Base-by-base conservation (phyloP, 2,329 filamentous ascomycete species). In the Chaetomium strumarium region DNA sequence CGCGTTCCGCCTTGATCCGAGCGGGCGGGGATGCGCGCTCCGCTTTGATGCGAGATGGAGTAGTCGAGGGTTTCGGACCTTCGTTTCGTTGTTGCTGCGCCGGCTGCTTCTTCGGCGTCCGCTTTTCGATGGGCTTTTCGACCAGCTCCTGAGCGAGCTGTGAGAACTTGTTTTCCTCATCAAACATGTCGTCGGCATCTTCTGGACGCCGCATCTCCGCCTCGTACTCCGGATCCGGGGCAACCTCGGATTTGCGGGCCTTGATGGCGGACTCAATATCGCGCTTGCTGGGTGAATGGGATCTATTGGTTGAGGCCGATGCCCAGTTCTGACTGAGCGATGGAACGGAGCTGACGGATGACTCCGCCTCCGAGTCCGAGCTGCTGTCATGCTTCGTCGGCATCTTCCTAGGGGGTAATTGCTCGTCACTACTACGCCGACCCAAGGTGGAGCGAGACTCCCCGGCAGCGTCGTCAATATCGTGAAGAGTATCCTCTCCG, bases 201-300 rank as follows among this genome's bases (percentile, higher is more conserved):
- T 76, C 74, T 1, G 75, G 58, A 29, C 63, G 71, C 29, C 67
- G 67, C 69, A 76, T 76, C 11, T 66, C 70, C 49, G 72, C 72
- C 36, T 76, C 68, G 46, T 75, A 75, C 12, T 72, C 72, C 2
- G 59, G 33, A 48, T 75, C 67, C 6, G 52, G 52, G 1, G 59
- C 53, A 16, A 55, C 58, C 3, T 64, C 62, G 2, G 60, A 55
- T 31, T 67, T 66, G 3, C 64, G 53, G 9, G 62, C 58, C 16
- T 60, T 60, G 20, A 62, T 55, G 7, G 60, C 51, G 5, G 67
- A 64, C 41, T 62, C 55, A 2, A 64, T 56, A 0, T 62, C 61
- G 3, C 61, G 62, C 42, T 65, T 69, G 1, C 58, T 58, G 13
- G 52, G 46, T 0, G 47, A 34, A 10, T 11, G 68, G 64, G 46